Conservation (phyloP, 371 early-diverging fungal genomes). For the Parasitella parasitica region DNA sequence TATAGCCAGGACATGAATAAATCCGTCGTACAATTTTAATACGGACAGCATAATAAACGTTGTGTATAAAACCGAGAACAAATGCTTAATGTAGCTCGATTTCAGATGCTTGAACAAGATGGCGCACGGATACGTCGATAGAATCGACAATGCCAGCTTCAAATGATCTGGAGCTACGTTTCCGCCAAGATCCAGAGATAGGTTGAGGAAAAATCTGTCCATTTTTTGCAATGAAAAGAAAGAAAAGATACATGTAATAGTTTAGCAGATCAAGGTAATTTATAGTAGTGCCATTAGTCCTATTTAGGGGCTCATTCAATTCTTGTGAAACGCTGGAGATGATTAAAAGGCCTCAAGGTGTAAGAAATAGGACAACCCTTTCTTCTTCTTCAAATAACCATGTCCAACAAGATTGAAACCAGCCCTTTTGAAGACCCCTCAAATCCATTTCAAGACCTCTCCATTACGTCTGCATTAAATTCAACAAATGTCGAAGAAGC, state of each 20-base stretch:
- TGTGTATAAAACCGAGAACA: conserved; percentile 68
- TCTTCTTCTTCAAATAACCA: not conserved
- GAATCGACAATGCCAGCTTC: conserved; percentile 52
- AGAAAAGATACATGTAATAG: not conserved
- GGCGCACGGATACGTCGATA: conserved; percentile 57
- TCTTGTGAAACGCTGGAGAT: not conserved
- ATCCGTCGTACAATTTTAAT: conserved; percentile 59
- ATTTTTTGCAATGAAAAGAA: conserved; percentile 4
- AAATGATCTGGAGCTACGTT: conserved; percentile 52
- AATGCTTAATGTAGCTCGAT: conserved; percentile 59
- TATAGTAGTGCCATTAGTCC: not conserved
- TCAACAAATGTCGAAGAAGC: conserved; percentile 28
- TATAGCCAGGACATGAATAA: conserved; percentile 63
- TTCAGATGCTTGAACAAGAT: conserved; percentile 51
- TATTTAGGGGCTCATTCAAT: not conserved
- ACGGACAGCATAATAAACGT: conserved; percentile 60
- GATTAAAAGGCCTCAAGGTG: not conserved
- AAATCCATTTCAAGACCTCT: conserved; percentile 68
- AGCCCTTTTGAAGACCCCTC: conserved; percentile 58
- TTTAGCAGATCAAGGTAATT: not conserved
- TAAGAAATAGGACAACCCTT: no score
- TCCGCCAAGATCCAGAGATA: conserved; percentile 21
- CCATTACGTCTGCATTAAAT: conserved; percentile 52
- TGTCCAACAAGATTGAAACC: conserved; percentile 14
- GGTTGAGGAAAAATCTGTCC: conserved; percentile 24